Evolutionary conservation across 1,284 basidiomycete species (phyloP).

Genomic region (Trichosporon sp.): DNA sequence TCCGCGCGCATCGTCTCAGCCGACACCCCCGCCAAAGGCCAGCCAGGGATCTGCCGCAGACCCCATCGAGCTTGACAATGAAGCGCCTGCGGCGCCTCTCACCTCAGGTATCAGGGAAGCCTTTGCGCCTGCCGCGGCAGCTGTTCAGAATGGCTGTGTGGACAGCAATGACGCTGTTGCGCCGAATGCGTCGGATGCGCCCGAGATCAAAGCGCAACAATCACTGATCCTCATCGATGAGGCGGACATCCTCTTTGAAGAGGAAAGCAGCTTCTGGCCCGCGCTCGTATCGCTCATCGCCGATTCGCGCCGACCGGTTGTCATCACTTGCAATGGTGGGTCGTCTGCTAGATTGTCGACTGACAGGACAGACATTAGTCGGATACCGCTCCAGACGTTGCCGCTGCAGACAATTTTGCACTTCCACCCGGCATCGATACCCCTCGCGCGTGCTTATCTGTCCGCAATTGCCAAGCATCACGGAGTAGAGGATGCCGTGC

Average conservation of each 20-base stretch:
- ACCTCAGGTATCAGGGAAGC: too few relatives aligned
- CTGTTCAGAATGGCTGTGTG: too few relatives aligned
- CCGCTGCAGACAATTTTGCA: slow-evolving; percentile 68
- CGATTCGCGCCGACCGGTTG: slow-evolving; percentile 73
- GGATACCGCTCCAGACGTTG: slow-evolving; percentile 65
- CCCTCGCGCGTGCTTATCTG: slow-evolving; percentile 66
- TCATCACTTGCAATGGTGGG: slow-evolving; percentile 88
- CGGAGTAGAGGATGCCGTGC: slow-evolving; percentile 9
- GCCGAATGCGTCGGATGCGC: not conserved
- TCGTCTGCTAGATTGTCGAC: slow-evolving; percentile 6
- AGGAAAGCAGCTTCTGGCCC: slow-evolving; percentile 88
- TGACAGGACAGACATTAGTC: slow-evolving; percentile 56
- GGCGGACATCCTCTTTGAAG: slow-evolving; percentile 85
- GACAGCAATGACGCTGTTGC: not conserved
- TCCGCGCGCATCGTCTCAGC: too few relatives aligned
- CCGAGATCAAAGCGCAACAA: slow-evolving; percentile 50
- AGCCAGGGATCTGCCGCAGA: slow-evolving; percentile 27
- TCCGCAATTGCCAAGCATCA: slow-evolving; percentile 52
- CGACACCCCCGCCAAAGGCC: not conserved
- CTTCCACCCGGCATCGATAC: slow-evolving; percentile 59
- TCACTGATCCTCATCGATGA: slow-evolving; percentile 94
- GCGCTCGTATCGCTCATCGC: slow-evolving; percentile 72
- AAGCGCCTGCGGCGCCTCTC: not conserved
- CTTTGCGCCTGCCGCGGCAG: too few relatives aligned
- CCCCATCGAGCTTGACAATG: slow-evolving; percentile 29